Evolutionary conservation across 192 early-diverging fungal species (phyloP).

Genomic region (Coemansia sp.): DNA sequence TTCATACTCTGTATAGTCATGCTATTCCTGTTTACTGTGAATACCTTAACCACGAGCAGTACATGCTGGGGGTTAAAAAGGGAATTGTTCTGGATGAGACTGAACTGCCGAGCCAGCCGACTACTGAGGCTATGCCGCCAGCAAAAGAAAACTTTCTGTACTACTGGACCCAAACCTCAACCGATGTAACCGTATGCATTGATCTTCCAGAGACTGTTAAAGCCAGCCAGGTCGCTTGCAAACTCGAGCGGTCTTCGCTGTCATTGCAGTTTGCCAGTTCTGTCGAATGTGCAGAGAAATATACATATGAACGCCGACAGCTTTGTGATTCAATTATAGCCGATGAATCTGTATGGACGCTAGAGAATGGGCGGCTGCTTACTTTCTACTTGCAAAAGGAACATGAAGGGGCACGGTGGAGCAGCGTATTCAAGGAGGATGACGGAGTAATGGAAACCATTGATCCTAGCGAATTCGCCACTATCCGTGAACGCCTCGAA

Average conservation of each 20-base stretch:
- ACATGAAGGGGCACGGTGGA: conserved; percentile 62
- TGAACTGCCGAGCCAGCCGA: conserved; percentile 13
- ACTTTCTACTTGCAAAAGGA: conserved; percentile 64
- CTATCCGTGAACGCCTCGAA: conserved; percentile 58
- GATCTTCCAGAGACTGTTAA: conserved; percentile 55
- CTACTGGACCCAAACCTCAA: conserved; percentile 66
- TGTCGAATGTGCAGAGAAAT: conserved; percentile 11
- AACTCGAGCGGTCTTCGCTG: conserved; percentile 53
- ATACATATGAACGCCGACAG: conserved; percentile 9
- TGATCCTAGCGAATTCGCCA: conserved; percentile 58
- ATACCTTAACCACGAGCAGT: conserved; percentile 11
- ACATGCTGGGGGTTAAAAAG: conserved; percentile 33
- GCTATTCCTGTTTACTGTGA: conserved; percentile 49
- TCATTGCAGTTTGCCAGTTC: conserved; percentile 34
- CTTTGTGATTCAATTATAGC: conserved; percentile 54
- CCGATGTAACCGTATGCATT: conserved; percentile 65
- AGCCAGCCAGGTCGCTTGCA: conserved; percentile 59
- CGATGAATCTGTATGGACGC: conserved; percentile 64
- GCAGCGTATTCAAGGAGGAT: conserved; percentile 61
- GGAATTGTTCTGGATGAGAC: conserved; percentile 45
- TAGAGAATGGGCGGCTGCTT: conserved; percentile 60
- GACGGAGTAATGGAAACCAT: conserved; percentile 64
- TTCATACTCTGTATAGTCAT: conserved; percentile 38
- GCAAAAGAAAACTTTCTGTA: conserved; percentile 38
- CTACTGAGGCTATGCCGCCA: not conserved